Percentiles rank a stretch among this genome's conserved stretches.
These are phyloP conservation scores for Solanum rostratum DNA, from an alignment of 257 asterid genomes.

Conservation along the genomic window DNA sequence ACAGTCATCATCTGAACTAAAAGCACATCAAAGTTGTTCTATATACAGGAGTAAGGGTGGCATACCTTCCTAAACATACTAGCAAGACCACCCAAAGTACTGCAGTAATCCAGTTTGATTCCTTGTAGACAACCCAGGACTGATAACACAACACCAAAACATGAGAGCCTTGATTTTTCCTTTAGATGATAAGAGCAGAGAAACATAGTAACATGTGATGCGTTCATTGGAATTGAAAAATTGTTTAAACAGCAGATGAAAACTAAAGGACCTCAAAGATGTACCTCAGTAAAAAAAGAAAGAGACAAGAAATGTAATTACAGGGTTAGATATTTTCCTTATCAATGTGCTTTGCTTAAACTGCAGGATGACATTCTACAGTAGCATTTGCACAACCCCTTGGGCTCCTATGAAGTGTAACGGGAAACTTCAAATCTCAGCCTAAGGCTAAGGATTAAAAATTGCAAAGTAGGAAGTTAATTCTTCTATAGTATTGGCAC, in stretches of 20 bases:
- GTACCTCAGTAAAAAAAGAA: not conserved
- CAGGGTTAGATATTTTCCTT: not conserved
- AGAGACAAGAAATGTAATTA: not conserved
- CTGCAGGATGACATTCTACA: not conserved
- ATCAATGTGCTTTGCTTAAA: not conserved
- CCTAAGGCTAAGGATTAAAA: not conserved
- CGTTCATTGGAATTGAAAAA: not conserved
- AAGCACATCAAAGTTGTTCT: not conserved
- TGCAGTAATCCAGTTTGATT: constrained; percentile 47
- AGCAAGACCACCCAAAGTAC: constrained; percentile 49
- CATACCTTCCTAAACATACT: constrained; percentile 71
- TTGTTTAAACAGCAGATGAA: not conserved
- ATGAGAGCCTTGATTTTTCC: not conserved
- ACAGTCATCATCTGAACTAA: not conserved
- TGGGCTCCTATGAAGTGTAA: not conserved
- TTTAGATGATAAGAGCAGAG: not conserved
- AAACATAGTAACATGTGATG: not conserved
- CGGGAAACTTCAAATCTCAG: not conserved
- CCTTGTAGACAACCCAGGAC: constrained; percentile 76
- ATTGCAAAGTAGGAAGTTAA: not conserved
- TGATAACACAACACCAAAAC: constrained; percentile 14
- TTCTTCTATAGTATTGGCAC: not conserved
- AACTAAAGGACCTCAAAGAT: not conserved
- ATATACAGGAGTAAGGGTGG: not conserved
- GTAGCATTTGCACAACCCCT: not conserved